Conservation (phyloP, 2,329 filamentous ascomycete genomes). For the Furcasterigmium sp. region DNA sequence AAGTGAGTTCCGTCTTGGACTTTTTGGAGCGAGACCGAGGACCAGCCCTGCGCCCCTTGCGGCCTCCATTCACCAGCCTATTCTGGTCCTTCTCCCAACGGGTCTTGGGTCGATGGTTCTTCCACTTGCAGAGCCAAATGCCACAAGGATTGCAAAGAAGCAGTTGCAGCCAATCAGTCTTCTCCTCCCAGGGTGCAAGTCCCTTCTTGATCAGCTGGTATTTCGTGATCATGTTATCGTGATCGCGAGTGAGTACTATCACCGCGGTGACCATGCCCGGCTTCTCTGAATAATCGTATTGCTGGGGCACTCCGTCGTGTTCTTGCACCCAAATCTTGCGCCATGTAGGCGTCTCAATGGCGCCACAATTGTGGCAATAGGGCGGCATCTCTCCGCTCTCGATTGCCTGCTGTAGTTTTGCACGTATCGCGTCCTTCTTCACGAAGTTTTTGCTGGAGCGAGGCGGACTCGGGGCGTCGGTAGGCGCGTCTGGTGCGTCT, state of each 20-base stretch:
- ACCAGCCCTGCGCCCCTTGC: conserved; percentile 19
- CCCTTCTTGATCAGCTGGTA: conserved; percentile 79
- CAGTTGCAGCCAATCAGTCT: conserved; percentile 62
- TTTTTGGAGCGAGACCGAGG: conserved; percentile 40
- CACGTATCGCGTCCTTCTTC: conserved; percentile 57
- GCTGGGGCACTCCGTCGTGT: conserved; percentile 59
- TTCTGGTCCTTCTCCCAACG: conserved; percentile 69
- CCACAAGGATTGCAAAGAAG: conserved; percentile 92
- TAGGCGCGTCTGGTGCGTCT: too few relatives aligned
- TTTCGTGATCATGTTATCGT: conserved; percentile 54
- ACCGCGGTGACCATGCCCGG: conserved; percentile 72
- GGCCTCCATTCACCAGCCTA: conserved; percentile 32
- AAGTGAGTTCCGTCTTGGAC: conserved; percentile 35
- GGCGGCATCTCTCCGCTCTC: conserved; percentile 78
- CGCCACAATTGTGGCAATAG: conserved; percentile 88
- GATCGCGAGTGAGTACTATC: conserved; percentile 58
- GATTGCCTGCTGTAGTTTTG: conserved; percentile 58
- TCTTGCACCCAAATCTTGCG: conserved; percentile 85
- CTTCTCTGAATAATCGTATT: conserved; percentile 67
- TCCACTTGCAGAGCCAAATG: conserved; percentile 89
- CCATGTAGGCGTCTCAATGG: conserved; percentile 95
- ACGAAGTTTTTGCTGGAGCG: conserved; percentile 58
- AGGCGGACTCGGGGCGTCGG: conserved; percentile 34
- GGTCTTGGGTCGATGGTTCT: conserved; percentile 74
- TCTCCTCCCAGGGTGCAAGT: conserved; percentile 56